These are phyloP conservation scores for Cymbopogon flexuosus DNA, from an alignment of 202 grass and related monocot species.

Conservation along the genomic window DNA sequence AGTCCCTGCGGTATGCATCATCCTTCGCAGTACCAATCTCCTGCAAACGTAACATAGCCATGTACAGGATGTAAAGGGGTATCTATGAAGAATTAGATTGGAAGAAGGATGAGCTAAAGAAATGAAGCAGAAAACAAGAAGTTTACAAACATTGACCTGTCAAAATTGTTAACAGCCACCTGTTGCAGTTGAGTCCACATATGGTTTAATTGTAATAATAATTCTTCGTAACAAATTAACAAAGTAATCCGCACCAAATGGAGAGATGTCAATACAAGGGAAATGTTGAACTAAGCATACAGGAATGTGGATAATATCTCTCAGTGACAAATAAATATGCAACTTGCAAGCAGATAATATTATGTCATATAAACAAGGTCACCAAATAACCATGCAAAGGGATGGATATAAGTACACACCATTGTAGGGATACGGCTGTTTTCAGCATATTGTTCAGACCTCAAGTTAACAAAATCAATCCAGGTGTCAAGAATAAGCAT, in stretches of 20 bases:
- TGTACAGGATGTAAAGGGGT: constrained; percentile 11
- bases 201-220: constrained; percentile 6
- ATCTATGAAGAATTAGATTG: not conserved
- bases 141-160: constrained; percentile 13
- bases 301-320: not conserved
- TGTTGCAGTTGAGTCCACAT: not conserved
- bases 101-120: not conserved
- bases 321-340: constrained; percentile 12
- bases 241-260: not conserved
- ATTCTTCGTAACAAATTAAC: not conserved
- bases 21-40: constrained; percentile 85
- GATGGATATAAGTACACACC: constrained; percentile 44
- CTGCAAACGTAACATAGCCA: constrained; percentile 28
- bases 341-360: constrained; percentile 16
- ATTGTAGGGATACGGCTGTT: constrained; percentile 90
- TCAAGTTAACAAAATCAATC: constrained; percentile 98
- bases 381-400: constrained; percentile 12
- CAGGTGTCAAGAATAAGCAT: constrained; percentile 73
- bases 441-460: constrained; percentile 89
- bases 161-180: not conserved
- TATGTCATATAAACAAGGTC: not conserved
- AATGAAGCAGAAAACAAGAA: constrained; percentile 14
- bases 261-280: not conserved
- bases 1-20: constrained; percentile 85
- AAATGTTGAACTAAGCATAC: not conserved